Conservation (phyloP, 768 basidiomycete genomes). For the Collybia sp. region DNA sequence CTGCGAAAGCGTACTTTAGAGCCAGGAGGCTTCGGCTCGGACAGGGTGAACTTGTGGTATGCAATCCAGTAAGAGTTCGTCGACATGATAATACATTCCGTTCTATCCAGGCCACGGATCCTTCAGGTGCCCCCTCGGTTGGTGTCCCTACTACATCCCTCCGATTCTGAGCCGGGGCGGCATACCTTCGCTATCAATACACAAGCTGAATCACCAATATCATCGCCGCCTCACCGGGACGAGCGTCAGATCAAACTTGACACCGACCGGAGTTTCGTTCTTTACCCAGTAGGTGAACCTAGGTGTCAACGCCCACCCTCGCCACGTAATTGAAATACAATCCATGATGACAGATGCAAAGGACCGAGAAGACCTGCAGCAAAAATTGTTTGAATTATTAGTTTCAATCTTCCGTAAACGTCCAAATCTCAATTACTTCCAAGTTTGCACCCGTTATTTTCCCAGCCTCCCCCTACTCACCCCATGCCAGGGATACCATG, state of each 20-base stretch:
- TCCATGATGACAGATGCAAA: slow-evolving; percentile 12
- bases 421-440: slow-evolving; percentile 78
- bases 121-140: slow-evolving; percentile 7
- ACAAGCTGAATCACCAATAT: too few species aligned
- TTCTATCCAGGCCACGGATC: slow-evolving; percentile 9
- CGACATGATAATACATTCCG: background rate
- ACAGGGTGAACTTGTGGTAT: slow-evolving; percentile 38
- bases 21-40: slow-evolving; percentile 43
- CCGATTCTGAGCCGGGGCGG: too few species aligned
- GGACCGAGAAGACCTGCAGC: slow-evolving; percentile 57
- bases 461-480: too few species aligned
- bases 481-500: slow-evolving; percentile 75
- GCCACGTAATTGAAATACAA: background rate
- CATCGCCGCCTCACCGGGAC: slow-evolving; percentile 47
- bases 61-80: slow-evolving; percentile 3
- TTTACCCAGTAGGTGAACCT: slow-evolving; percentile 82
- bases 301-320: slow-evolving; percentile 3
- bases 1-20: slow-evolving; percentile 34
- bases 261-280: slow-evolving; percentile 89
- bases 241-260: slow-evolving; percentile 87
- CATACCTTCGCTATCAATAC: too few species aligned
- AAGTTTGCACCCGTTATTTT: slow-evolving; percentile 1
- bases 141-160: background rate
- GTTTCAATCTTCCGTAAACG: slow-evolving; percentile 70
- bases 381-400: slow-evolving; percentile 65